Evolutionary conservation across 2,329 filamentous ascomycete genomes (phyloP), one percentile per base, ranked within the genome.

Genomic region (Chaetomium globosum): DNA sequence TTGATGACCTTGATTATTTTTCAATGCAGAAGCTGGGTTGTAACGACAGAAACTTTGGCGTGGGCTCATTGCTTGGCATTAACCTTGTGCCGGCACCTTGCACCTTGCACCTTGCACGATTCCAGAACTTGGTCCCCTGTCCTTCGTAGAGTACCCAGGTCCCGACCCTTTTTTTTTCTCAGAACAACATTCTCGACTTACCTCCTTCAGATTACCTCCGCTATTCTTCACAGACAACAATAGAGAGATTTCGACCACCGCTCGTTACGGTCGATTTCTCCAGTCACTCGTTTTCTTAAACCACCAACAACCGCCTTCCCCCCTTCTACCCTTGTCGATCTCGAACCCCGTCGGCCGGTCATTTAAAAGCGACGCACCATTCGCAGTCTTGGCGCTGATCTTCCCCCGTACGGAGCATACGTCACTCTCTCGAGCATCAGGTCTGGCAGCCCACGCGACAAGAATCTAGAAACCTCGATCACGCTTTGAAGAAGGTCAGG

Each of bases 261-360:
- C 64, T 71, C 66, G 63, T 63, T 68, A 61, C 58, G 46, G 55
- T 65, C 54, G 61, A 65, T 62, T 65, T 66, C 64, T 65, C 62
- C 53, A 33, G 52, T 60, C 68, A 51, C 43, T 69, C 66, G 30
- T 68, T 68, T 58, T 43, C 39, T 43, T 16, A 8, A 19, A n/a
- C 16, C 19, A 43, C 48, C 46, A n/a, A 31, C 51, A 21, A 31
- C 51, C 30, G 51, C 49, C 36, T 36, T 46, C 33, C 48, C 30
- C 57, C 30, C 28, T 6, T 16, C 52, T 2, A 52, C 49, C 56
- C 49, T 64, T 55, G 55, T 59, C 62, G 59, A 63, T 63, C 63
- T 62, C 36, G 59, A 56, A 59, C 56, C 12, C 39, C 60, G 9
- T 33, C 59, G 51, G 39, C 57, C 62, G n/a, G 33, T 48, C 49